A percentile compares a stretch with the other conserved stretches of the same genome.
These are phyloP conservation scores for Alternaria longipes DNA, from an alignment of 2,329 filamentous ascomycete genomes.

Conservation along the genomic window DNA sequence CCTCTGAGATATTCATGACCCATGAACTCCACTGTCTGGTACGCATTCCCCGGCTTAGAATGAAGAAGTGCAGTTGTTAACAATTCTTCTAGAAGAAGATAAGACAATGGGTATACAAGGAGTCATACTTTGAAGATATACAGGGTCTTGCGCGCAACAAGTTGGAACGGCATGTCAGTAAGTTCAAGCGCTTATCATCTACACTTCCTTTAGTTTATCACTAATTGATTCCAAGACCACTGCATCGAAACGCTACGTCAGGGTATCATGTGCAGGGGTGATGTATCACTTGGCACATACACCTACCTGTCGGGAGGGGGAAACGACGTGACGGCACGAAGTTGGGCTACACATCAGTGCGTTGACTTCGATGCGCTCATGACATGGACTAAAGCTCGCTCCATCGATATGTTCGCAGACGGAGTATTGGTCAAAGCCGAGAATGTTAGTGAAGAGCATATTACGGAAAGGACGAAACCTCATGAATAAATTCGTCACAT, in stretches of 20 bases:
- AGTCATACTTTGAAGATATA: neutral
- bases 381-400: neutral
- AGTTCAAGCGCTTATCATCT: neutral
- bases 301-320: neutral
- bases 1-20: neutral
- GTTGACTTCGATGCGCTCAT: neutral
- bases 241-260: neutral
- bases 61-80: neutral
- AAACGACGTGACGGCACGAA: neutral
- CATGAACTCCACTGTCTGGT: conserved; percentile 6
- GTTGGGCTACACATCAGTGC: conserved; percentile 1
- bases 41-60: neutral
- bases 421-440: neutral
- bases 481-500: neutral
- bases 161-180: neutral
- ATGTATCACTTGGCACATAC: neutral
- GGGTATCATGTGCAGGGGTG: neutral
- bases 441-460: neutral
- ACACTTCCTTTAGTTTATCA: no score
- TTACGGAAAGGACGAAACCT: neutral
- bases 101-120: neutral
- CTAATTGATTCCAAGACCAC: neutral
- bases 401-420: neutral
- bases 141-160: neutral
- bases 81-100: neutral